Evolutionary conservation across 2,329 filamentous ascomycete genomes (phyloP), one percentile per base, ranked within the genome.

Genomic region (Calonectria montana): DNA sequence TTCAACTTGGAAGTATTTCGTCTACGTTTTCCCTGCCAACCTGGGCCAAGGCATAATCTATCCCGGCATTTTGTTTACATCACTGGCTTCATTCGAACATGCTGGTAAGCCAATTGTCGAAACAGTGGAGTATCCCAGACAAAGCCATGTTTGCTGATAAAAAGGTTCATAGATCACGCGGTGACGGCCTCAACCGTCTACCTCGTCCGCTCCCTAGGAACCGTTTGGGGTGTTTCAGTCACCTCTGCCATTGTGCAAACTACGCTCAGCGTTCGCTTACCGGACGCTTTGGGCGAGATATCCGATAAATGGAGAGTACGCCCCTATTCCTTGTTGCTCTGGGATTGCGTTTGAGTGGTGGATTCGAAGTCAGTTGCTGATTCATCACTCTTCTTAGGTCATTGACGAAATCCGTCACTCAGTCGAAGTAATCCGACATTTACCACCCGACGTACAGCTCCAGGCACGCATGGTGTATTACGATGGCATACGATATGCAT

Each of bases 191-290:
- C 90, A 2, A 91, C 88, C 0, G 88, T 91, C 8, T 93, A 93
- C 78, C 85, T 93, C 23, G 87, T 93, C 50, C 88, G 91, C 29
- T 92, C 90, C 0, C 82, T 93, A 3, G 91, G 91, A 2, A 89
- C 87, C 0, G 90, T 93, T 18, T 92, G 90, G 87, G 91, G 91
- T 12, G 91, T 93, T 2, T 90, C 91, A 0, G 84, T 90, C 41
- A 90, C 90, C 0, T 91, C 90, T 10, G 87, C 90, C 8, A 90
- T 93, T 53, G 85, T 91, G 39, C 91, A 93, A 81, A 92, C 90
- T 69, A 89, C 88, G 67, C 84, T 93, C 74, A 89, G 85, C 75
- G 82, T 86, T 75, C 84, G 86, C 72, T 84, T 93, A 29, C 87
- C 88, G 6, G 81, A 83, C 72, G 89, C 86, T 74, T 82, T 92